Conservation (phyloP, 2,329 filamentous ascomycete species). For the Fusarium proliferatum region DNA sequence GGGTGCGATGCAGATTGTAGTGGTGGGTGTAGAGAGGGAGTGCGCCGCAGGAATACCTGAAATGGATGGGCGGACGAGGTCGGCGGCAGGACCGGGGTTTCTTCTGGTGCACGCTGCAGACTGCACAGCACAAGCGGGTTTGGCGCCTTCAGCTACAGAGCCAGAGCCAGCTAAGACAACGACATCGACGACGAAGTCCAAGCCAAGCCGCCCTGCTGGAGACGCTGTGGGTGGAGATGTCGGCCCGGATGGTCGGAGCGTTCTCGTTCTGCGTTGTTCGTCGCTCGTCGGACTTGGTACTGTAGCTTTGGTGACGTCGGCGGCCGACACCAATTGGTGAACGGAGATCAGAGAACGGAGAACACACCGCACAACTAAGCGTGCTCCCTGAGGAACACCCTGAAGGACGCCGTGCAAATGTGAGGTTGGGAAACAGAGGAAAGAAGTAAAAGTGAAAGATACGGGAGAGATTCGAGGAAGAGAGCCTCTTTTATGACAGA, state of each 20-base stretch:
- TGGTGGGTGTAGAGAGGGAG: conserved; percentile 28
- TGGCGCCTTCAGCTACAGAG: conserved; percentile 48
- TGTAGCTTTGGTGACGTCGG: conserved; percentile 45
- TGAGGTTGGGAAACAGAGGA: conserved; percentile 5
- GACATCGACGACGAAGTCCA: conserved; percentile 42
- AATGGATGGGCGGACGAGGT: conserved; percentile 44
- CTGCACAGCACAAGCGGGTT: conserved; percentile 44
- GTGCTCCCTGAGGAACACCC: conserved; percentile 31
- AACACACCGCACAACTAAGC: conserved; percentile 35
- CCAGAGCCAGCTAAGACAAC: conserved; percentile 33
- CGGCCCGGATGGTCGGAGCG: conserved; percentile 47
- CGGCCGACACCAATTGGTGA: conserved; percentile 37
- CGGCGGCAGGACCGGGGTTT: conserved; percentile 45
- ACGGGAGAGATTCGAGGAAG: not conserved
- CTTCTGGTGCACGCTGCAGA: conserved; percentile 29
- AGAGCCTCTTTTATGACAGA: conserved; percentile 30
- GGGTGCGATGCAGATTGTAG: conserved; percentile 19
- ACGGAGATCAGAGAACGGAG: not conserved
- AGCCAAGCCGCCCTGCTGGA: conserved; percentile 42
- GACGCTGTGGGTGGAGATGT: conserved; percentile 46
- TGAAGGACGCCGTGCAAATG: conserved; percentile 11
- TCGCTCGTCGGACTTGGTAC: conserved; percentile 34
- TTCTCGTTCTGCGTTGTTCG: conserved; percentile 39
- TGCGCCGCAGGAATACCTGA: conserved; percentile 39
- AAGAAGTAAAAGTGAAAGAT: not conserved